Base-by-base conservation (phyloP, 2,329 filamentous ascomycete species). In the Fusarium nanum region DNA sequence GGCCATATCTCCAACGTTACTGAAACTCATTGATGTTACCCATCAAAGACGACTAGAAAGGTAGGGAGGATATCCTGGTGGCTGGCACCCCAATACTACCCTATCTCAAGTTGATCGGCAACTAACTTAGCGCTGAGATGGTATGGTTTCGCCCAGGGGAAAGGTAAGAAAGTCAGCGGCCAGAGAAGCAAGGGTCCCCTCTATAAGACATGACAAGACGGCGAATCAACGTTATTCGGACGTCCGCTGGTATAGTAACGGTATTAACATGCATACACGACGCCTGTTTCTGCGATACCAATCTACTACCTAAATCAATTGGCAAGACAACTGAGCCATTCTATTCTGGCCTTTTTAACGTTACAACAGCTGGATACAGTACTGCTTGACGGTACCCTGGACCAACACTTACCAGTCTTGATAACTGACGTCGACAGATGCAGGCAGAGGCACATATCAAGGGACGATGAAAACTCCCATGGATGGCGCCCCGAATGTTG, bases 1-100 rank as follows among this genome's bases (percentile, higher is more conserved):
- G 5, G 30, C 16, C n/a, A 23, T 34, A n/a, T 37, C 34, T n/a
- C 18, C 14, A 22, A 41, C 32, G 9, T 23, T 52, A 14, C 34
- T 22, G 9, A 41, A 52, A 13, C 49, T 52, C 23, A 27, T n/a
- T 13, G 7, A 25, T 22, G 14, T 50, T 22, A 13, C 32, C 23
- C 32, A 52, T 27, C 23, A 41, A 42, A 41, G 13, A 52, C 41
- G 9, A 25, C 23, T 52, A 41, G 32, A 23, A 14, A 27, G 22
- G 16, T 28, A 12, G 41, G 50, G 23, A 66, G 49, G 45, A 45
- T 30, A 69, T 47, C 62, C 50, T 23, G 16, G 42, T 56, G 44
- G 60, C 20, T 30, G 67, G 46, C 66, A 64, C 56, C 49, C 41
- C 23, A 37, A 45, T 63, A 66, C 65, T 46, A 62, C 53, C 48